These are phyloP conservation scores for Cystobasidiaceae sp. DNA, from an alignment of 1,284 basidiomycete species.

Conservation along the genomic window DNA sequence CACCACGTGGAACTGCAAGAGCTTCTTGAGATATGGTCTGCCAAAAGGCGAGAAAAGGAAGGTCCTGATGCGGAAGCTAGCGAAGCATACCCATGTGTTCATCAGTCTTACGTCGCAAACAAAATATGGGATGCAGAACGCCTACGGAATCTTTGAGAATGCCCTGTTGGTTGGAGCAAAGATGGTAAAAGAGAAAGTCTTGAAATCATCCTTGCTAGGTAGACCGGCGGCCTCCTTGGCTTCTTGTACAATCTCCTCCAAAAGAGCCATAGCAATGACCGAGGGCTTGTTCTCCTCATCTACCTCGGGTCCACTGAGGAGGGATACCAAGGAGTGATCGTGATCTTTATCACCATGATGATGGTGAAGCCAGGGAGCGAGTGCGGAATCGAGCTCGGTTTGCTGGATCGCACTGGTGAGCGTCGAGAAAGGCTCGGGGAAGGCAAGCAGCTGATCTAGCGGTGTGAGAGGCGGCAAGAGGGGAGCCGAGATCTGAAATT, in stretches of 20 bases:
- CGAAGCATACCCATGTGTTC: background rate
- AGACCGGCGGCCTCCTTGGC: slow-evolving; percentile 35
- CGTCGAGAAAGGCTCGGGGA: slow-evolving; percentile 39
- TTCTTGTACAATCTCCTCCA: slow-evolving; percentile 24
- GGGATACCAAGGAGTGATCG: too few relatives aligned
- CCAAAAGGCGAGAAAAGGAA: slow-evolving; percentile 43
- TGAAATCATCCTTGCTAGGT: slow-evolving; percentile 25
- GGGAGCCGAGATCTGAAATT: slow-evolving; percentile 34
- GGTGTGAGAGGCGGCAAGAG: slow-evolving; percentile 41
- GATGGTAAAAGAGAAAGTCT: slow-evolving; percentile 35
- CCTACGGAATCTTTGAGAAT: slow-evolving; percentile 30
- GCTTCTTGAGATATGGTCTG: slow-evolving; percentile 37
- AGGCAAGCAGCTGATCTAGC: slow-evolving; percentile 40
- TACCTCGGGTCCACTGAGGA: background rate
- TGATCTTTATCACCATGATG: slow-evolving; percentile 24
- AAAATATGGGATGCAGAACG: too few relatives aligned
- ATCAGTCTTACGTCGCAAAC: too few relatives aligned
- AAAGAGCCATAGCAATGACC: slow-evolving; percentile 7
- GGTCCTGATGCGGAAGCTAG: slow-evolving; percentile 27
- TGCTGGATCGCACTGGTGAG: slow-evolving; percentile 41
- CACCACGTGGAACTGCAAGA: slow-evolving; percentile 40
- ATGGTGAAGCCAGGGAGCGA: slow-evolving; percentile 34
- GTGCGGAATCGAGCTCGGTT: slow-evolving; percentile 35
- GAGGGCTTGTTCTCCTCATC: slow-evolving; percentile 11
- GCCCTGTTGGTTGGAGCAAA: slow-evolving; percentile 40